Evolutionary conservation across 495 filamentous ascomycete genomes (phyloP).

Genomic region (Hypoxylon perforatum): DNA sequence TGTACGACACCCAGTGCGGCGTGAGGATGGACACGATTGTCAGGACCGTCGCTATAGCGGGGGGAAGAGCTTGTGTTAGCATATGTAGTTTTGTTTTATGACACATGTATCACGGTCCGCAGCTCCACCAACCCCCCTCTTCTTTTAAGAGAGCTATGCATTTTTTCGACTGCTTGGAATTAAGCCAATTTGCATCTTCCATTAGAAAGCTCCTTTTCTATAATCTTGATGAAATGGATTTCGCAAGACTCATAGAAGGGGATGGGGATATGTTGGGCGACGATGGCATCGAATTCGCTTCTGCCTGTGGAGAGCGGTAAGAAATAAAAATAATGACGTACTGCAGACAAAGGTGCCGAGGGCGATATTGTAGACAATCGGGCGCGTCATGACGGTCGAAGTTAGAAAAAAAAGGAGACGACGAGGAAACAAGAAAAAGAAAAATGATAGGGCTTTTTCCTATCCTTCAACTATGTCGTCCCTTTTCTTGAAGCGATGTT

Average conservation of each 20-base stretch:
- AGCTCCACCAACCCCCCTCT: neutral
- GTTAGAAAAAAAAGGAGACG: neutral
- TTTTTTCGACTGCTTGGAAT: neutral
- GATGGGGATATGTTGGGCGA: constrained; percentile 1
- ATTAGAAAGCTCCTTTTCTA: neutral
- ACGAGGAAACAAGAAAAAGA: constrained; percentile 3
- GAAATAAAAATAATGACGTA: constrained; percentile 53
- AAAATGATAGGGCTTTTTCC: constrained; percentile 6
- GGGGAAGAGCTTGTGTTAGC: constrained; percentile 30
- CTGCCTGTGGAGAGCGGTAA: constrained; percentile 20
- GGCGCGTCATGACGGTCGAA: constrained; percentile 57
- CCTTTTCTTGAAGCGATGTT: constrained; percentile 11
- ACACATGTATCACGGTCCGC: neutral
- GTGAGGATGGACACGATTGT: constrained; percentile 79
- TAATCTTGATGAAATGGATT: neutral
- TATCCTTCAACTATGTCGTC: constrained; percentile 23
- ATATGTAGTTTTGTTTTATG: neutral
- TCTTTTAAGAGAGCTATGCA: neutral
- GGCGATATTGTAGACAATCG: constrained; percentile 66
- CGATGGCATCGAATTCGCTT: constrained; percentile 30
- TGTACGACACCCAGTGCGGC: constrained; percentile 84
- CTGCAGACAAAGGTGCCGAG: constrained; percentile 69
- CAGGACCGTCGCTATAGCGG: constrained; percentile 79
- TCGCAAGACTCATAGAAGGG: neutral
- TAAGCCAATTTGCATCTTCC: constrained; percentile 5